A percentile compares a stretch with the other conserved stretches of the same genome.
Conservation (phyloP, 805 yeast genomes). For the Candida loeiensis region DNA sequence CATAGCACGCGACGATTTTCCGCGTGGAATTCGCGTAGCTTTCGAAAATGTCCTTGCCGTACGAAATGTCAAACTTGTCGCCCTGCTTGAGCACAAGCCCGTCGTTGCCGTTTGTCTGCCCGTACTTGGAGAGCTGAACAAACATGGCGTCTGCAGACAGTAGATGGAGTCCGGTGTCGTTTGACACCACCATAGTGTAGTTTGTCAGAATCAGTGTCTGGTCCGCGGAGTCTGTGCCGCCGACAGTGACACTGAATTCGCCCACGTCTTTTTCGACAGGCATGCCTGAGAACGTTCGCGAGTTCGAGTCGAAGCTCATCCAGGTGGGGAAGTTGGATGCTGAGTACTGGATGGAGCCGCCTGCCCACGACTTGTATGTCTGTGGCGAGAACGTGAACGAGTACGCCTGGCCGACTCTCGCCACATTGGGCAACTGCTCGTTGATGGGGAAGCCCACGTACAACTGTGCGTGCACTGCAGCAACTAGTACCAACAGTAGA, state of each 20-base stretch:
- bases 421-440: conserved; percentile 85
- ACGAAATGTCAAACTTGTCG: conserved; percentile 58
- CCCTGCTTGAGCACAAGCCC: conserved; percentile 76
- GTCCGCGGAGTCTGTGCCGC: conserved; percentile 64
- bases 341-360: conserved; percentile 48
- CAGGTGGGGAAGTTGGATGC: conserved; percentile 67
- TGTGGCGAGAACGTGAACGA: conserved; percentile 63
- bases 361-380: conserved; percentile 50
- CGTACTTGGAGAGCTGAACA: conserved; percentile 56
- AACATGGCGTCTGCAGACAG: conserved; percentile 41
- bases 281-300: conserved; percentile 67
- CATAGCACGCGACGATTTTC: conserved; percentile 65
- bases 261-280: conserved; percentile 51
- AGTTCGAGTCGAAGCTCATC: conserved; percentile 64
- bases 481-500: conserved; percentile 8
- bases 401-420: conserved; percentile 61
- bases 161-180: conserved; percentile 51
- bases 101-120: conserved; percentile 71
- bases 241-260: conserved; percentile 43
- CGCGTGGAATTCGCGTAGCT: conserved; percentile 42
- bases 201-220: conserved; percentile 38
- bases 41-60: conserved; percentile 58
- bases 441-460: conserved; percentile 71
- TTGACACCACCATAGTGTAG: conserved; percentile 60
- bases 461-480: conserved; percentile 42